A percentile compares a stretch with the other conserved stretches of the same genome.
Evolutionary conservation across 768 basidiomycete genomes (phyloP).

Genomic region (Lactarius trivialis): DNA sequence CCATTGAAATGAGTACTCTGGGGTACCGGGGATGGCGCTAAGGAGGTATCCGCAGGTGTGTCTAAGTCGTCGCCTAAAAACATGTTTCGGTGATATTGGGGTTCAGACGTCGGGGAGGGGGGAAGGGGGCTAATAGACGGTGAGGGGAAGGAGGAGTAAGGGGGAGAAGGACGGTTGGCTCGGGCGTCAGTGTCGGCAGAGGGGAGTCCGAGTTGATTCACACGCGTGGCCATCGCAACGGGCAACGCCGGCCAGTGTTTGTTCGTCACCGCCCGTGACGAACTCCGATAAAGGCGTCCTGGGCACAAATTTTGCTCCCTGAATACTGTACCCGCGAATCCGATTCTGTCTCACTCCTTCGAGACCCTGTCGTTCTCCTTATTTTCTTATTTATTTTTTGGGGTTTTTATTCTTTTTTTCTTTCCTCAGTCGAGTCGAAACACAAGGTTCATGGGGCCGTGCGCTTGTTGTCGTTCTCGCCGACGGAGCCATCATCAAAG

Average conservation of each 20-base stretch:
- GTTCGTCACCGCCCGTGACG: slow-evolving; percentile 34
- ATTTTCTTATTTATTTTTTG: background rate
- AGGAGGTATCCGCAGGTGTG: slow-evolving; percentile 25
- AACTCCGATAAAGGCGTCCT: slow-evolving; percentile 30
- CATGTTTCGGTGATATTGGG: slow-evolving; percentile 19
- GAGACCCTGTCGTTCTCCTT: slow-evolving; percentile 1
- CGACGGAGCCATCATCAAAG: slow-evolving; percentile 21
- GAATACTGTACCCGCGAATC: slow-evolving; percentile 11
- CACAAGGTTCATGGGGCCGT: slow-evolving; percentile 22
- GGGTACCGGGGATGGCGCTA: slow-evolving; percentile 26
- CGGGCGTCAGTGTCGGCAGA: slow-evolving; percentile 34
- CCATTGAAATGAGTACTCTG: slow-evolving; percentile 40
- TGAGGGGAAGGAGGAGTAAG: slow-evolving; percentile 27
- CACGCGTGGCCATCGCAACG: slow-evolving; percentile 33
- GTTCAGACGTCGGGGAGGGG: slow-evolving; percentile 23
- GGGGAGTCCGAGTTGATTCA: slow-evolving; percentile 32
- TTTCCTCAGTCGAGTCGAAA: slow-evolving; percentile 1
- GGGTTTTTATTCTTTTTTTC: slow-evolving; percentile 1
- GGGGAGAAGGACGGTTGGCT: slow-evolving; percentile 31
- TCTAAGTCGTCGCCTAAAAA: slow-evolving; percentile 19
- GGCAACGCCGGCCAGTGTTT: slow-evolving; percentile 31
- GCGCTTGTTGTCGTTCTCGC: slow-evolving; percentile 23
- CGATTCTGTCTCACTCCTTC: slow-evolving; percentile 12
- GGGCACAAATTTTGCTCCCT: slow-evolving; percentile 25
- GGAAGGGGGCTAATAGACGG: slow-evolving; percentile 25